These are phyloP conservation scores for Spongispora temasekensis DNA, from an alignment of 1,284 basidiomycete genomes.

Conservation along the genomic window DNA sequence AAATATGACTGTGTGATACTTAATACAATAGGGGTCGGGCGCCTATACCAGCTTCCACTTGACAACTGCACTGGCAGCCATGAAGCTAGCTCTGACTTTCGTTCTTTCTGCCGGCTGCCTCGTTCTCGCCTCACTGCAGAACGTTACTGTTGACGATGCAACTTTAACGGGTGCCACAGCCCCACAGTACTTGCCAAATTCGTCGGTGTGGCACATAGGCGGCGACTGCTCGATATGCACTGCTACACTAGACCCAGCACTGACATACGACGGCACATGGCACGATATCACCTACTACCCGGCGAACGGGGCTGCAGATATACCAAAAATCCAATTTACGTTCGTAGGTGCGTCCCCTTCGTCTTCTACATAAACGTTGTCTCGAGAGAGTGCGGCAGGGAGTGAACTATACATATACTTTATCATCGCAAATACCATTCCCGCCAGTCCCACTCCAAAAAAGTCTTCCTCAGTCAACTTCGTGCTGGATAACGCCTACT, in stretches of 20 bases:
- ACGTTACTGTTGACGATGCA: slow-evolving; percentile 24
- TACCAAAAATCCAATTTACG: slow-evolving; percentile 10
- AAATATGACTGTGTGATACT: too few relatives aligned
- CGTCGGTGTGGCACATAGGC: not conserved
- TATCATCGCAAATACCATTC: slow-evolving; percentile 10
- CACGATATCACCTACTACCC: slow-evolving; percentile 14
- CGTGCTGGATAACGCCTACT: slow-evolving; percentile 2
- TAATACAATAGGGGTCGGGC: too few relatives aligned
- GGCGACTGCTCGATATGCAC: not conserved
- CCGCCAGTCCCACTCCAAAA: fast-evolving
- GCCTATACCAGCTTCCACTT: too few relatives aligned
- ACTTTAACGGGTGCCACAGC: not conserved
- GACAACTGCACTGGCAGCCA: too few relatives aligned
- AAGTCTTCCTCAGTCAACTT: slow-evolving; percentile 12
- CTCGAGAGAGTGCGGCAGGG: slow-evolving; percentile 7
- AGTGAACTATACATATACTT: slow-evolving; percentile 23
- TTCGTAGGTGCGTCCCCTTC: slow-evolving; percentile 11
- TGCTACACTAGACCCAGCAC: slow-evolving; percentile 3
- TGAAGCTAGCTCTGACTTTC: too few relatives aligned
- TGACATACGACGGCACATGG: slow-evolving; percentile 17
- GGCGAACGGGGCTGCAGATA: not conserved
- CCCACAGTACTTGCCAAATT: slow-evolving; percentile 8
- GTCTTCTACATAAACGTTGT: not conserved
- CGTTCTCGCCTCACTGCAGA: slow-evolving; percentile 8
- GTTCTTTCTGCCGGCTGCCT: not conserved